Evolutionary conservation across 139 green algal species (phyloP), one percentile per base, ranked within the genome.

Genomic region (Chlamydomonas sp.): DNA sequence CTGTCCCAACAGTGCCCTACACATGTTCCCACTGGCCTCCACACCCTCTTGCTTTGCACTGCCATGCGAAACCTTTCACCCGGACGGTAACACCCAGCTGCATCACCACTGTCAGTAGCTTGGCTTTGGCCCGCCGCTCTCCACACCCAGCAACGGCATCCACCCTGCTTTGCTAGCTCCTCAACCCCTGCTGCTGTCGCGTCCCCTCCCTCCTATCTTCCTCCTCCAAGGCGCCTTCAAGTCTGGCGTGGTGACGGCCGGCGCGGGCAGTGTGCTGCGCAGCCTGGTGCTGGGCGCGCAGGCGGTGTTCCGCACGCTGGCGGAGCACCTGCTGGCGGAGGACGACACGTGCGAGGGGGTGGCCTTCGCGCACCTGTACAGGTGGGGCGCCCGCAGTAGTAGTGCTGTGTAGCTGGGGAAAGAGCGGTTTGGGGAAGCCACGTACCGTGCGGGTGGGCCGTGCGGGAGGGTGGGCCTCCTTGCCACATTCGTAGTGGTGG

Each of bases 271-370:
- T 49, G 96, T 98, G 69, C 90, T 98, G 83, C 81, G 85, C 4
- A 94, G 92, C 5, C 90, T 98, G 58, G 92, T 92, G 9, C 84
- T 79, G 10, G 61, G 61, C 0, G 82, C 82, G 71, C 82, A 79
- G 82, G 89, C 90, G 77, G 94, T 98, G 71, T 98, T 97, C 90
- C 69, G 79, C 1, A 74, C 96, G 18, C 84, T 98, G 20, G 95
- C 95, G 16, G 94, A 96, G 64, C 76, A 92, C 5, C 94, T 96
- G 89, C 93, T 96, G 90, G 71, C 95, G 80, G 91, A 95, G 12
- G 89, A 93, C 79, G 62, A 83, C 4, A 74, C 82, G 68, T 79
- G 83, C 17, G 77, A 85, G 67, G 91, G 91, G 9, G 73, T 92
- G 58, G 90, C 84, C 77, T 91, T 92, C 59, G 87, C 89, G 14